These are phyloP conservation scores for Sugiyamaella chiloensis DNA, from an alignment of 805 yeast species.

Conservation along the genomic window DNA sequence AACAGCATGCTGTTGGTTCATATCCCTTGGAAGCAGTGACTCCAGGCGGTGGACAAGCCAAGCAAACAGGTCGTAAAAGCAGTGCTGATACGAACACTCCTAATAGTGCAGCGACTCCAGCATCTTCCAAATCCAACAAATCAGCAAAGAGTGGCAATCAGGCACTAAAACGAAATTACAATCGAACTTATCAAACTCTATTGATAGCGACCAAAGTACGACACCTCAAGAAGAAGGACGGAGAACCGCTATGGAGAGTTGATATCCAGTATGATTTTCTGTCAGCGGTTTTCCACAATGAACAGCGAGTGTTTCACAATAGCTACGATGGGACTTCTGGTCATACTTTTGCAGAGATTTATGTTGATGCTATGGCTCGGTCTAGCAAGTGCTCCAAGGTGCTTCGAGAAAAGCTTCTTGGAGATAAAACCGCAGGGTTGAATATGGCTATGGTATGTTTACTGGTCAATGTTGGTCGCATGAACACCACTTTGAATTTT, in stretches of 20 bases:
- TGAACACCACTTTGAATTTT: slow-evolving; percentile 91
- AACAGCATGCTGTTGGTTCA: no score
- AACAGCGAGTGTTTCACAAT: slow-evolving; percentile 58
- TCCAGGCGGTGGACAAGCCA: no score
- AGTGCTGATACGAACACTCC: no score
- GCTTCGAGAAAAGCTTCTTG: slow-evolving; percentile 71
- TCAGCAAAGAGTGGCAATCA: no score
- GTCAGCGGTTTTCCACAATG: slow-evolving; percentile 58
- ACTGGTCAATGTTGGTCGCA: slow-evolving; percentile 85
- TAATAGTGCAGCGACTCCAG: no score
- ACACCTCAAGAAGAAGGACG: slow-evolving; percentile 77
- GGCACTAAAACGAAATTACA: slow-evolving; percentile 10
- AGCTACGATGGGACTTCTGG: slow-evolving; percentile 39
- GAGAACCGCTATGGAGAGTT: slow-evolving; percentile 84
- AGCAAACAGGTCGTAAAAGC: no score
- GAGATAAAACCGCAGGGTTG: slow-evolving; percentile 55
- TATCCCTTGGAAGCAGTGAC: no score
- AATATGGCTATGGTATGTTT: slow-evolving; percentile 79
- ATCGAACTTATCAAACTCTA: slow-evolving; percentile 24
- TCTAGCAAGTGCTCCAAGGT: slow-evolving; percentile 81
- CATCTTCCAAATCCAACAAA: no score
- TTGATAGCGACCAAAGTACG: slow-evolving; percentile 34
- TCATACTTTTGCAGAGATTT: slow-evolving; percentile 78
- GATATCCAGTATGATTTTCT: slow-evolving; percentile 86
- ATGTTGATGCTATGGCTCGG: slow-evolving; percentile 75